Evolutionary conservation across 2,329 filamentous ascomycete species (phyloP).

Genomic region (Chaetomiaceae sp.): DNA sequence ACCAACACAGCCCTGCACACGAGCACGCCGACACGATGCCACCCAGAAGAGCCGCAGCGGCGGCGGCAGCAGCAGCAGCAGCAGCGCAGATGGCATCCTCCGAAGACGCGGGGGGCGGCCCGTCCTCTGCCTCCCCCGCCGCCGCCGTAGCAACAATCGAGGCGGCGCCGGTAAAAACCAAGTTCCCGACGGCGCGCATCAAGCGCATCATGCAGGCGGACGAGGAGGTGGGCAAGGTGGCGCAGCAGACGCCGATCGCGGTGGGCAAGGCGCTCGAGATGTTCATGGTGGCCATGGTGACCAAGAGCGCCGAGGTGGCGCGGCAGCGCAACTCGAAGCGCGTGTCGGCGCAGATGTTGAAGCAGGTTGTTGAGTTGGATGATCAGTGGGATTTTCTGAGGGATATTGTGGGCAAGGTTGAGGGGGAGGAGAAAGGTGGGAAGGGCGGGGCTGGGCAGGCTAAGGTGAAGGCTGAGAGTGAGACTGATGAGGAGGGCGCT

Average conservation of each 20-base stretch:
- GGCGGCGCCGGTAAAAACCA: conserved; percentile 78
- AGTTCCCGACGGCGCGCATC: conserved; percentile 94
- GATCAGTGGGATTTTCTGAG: conserved; percentile 91
- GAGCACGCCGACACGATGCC: conserved; percentile 5
- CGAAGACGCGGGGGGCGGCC: background rate
- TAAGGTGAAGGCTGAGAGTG: conserved; percentile 45
- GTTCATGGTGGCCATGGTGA: conserved; percentile 94
- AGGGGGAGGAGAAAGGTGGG: conserved; percentile 46
- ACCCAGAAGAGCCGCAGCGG: conserved; percentile 23
- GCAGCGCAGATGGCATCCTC: background rate
- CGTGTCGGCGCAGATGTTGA: conserved; percentile 85
- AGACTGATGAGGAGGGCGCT: conserved; percentile 39
- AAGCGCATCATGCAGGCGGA: conserved; percentile 99
- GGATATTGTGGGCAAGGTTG: conserved; percentile 85
- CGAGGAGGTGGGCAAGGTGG: conserved; percentile 96
- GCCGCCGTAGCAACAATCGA: conserved; percentile 37
- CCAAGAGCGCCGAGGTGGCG: conserved; percentile 80
- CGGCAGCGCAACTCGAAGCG: conserved; percentile 79
- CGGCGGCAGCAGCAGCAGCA: conserved; percentile 27
- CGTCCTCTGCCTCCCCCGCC: conserved; percentile 19
- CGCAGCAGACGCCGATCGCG: conserved; percentile 93
- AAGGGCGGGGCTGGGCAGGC: conserved; percentile 19
- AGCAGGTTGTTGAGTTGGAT: conserved; percentile 80
- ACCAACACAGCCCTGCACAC: too few species aligned
- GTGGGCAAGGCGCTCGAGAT: conserved; percentile 94